Conservation (phyloP, 768 basidiomycete genomes). For the Psilocybe tampanensis region DNA sequence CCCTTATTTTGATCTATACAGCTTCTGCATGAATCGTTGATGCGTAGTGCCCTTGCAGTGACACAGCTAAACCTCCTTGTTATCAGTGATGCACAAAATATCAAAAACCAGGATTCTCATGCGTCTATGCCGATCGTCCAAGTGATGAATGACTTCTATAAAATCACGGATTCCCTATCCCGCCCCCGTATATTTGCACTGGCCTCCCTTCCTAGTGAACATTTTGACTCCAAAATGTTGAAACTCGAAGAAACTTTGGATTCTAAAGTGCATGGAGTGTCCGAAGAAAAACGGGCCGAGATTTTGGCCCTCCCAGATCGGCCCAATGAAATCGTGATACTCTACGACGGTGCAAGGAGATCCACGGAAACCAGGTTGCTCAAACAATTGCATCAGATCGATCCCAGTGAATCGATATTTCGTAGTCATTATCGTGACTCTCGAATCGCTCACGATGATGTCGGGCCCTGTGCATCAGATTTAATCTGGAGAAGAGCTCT, state of each 20-base stretch:
- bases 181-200: conserved; percentile 50
- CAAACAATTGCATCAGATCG: conserved; percentile 47
- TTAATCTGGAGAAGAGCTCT: conserved; percentile 65
- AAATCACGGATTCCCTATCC: conserved; percentile 30
- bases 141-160: conserved; percentile 49
- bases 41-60: conserved; percentile 38
- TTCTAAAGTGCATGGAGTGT: conserved; percentile 39
- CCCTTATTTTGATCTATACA: conserved; percentile 17
- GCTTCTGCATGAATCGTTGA: conserved; percentile 43
- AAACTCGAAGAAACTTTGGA: conserved; percentile 42
- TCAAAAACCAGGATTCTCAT: conserved; percentile 39
- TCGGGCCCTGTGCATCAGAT: conserved; percentile 73
- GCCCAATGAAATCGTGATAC: conserved; percentile 55
- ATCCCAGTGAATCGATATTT: conserved; percentile 40
- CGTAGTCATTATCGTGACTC: conserved; percentile 49
- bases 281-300: conserved; percentile 31
- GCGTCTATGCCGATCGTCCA: conserved; percentile 38
- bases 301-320: conserved; percentile 36
- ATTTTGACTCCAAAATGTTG: conserved; percentile 35
- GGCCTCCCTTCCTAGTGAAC: conserved; percentile 27
- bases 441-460: conserved; percentile 46
- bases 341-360: conserved; percentile 46
- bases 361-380: conserved; percentile 43
- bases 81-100: conserved; percentile 41
- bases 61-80: conserved; percentile 47